Base-by-base conservation (phyloP, 78 protist species). In the Chrysochromulina parva region DNA sequence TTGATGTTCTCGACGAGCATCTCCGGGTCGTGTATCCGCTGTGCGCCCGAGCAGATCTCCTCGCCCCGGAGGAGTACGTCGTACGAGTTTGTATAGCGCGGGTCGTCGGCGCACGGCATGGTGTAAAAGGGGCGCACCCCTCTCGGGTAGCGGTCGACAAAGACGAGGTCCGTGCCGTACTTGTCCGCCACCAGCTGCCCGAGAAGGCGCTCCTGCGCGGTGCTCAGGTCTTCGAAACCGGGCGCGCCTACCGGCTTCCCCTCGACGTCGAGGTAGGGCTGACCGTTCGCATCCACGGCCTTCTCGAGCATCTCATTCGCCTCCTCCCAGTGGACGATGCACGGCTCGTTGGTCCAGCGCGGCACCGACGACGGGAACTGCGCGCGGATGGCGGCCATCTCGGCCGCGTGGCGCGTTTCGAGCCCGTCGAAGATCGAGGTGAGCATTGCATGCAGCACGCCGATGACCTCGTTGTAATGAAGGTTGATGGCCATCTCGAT, bases 101-200 rank as follows among this genome's bases (percentile, higher is more conserved):
- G 93, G 47, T 65, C 84, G 71, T 82, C 67, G 54, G 98, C 96
- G 89, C 95, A 95, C 50, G 98, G 98, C 99, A 98, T 97, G 14
- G 99, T 99, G 98, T 99, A 99, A 98, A 99, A 99, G 81, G 99
- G 99, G 24, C 99, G 97, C 60, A 92, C 97, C 13, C 89, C 84
- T 26, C 78, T 26, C 47, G 99, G 98, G 96, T 94, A 98, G 91
- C 95, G 88, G 93, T 98, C 99, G 57, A 99, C 85, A 69, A 97
- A 92, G 97, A 82, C 98, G 94, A 99, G 96, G 85, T 98, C 99
- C n/a, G 98, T 97, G 88, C 91, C 96, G 92, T 96, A 97, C 93
- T 96, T 92, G 57, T 95, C 94, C 94, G 90, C 93, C 66, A 99
- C 97, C 55, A 98, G 73, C 67, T 10, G 24, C 17, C 99, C 99